Percentiles rank a stretch among this genome's conserved stretches.
Evolutionary conservation across 331 rosid species (phyloP).

Genomic region (Acacia pycnantha): DNA sequence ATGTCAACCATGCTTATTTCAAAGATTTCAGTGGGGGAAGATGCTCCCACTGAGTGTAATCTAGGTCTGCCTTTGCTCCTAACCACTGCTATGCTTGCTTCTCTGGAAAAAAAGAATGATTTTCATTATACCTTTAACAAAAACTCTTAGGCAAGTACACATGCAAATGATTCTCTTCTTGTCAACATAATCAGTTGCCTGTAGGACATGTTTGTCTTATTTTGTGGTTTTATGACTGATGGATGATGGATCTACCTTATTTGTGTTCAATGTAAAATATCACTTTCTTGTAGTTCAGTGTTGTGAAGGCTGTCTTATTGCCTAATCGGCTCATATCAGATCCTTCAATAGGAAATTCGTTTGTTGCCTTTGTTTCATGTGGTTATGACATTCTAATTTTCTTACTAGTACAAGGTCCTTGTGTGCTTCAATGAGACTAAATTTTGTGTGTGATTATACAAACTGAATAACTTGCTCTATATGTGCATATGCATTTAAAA

Average conservation of each 20-base stretch:
- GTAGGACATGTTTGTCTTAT: background rate
- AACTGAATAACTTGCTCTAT: background rate
- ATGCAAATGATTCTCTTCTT: background rate
- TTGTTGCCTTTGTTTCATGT: background rate
- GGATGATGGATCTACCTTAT: background rate
- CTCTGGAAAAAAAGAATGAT: background rate
- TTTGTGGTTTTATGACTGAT: background rate
- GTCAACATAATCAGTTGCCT: background rate
- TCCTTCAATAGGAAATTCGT: background rate
- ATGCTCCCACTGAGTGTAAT: background rate
- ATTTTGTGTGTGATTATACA: background rate
- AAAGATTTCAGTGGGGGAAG: background rate
- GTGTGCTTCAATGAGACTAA: constrained; percentile 1
- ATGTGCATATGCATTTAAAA: background rate
- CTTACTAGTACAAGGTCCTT: background rate
- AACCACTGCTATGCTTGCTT: background rate
- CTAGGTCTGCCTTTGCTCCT: background rate
- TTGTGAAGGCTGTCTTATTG: background rate
- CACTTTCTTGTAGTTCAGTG: background rate
- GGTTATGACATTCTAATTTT: background rate
- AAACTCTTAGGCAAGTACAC: background rate
- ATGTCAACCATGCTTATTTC: background rate
- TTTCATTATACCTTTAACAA: background rate
- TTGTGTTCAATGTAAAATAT: background rate
- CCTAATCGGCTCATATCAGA: background rate